Conservation (phyloP, 2,329 filamentous ascomycete species). For the Diplodia sapinea region DNA sequence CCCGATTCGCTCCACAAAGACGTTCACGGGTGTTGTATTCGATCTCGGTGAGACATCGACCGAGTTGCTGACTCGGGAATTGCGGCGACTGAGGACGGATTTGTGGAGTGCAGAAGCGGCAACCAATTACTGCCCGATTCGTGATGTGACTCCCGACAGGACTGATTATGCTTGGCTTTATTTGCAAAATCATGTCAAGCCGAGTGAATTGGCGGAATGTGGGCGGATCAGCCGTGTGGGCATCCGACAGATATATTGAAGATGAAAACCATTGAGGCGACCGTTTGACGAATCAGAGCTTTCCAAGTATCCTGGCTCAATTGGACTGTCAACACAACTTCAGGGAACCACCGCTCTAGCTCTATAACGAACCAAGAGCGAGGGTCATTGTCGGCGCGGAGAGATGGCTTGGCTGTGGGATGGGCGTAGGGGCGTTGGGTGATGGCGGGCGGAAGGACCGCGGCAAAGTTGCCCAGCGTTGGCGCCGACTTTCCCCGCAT, state of each 20-base stretch:
- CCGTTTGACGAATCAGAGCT: too few relatives aligned
- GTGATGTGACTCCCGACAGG: too few relatives aligned
- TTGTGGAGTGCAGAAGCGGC: too few relatives aligned
- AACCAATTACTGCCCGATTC: too few relatives aligned
- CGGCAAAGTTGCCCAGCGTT: conserved; percentile 22
- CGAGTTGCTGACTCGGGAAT: conserved; percentile 14
- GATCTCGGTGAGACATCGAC: conserved; percentile 14
- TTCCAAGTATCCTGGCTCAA: too few relatives aligned
- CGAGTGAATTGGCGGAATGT: background rate
- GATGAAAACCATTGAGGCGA: background rate
- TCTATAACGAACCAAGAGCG: too few relatives aligned
- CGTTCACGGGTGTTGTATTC: background rate
- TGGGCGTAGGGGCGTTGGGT: background rate
- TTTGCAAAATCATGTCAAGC: background rate
- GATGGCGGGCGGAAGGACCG: conserved; percentile 9
- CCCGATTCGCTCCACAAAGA: background rate
- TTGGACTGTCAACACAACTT: too few relatives aligned
- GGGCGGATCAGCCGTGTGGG: background rate
- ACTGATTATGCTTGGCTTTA: too few relatives aligned
- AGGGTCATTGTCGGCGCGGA: too few relatives aligned
- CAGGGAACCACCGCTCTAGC: too few relatives aligned
- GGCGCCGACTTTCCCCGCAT: conserved; percentile 28
- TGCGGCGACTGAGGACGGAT: background rate
- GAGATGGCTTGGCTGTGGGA: too few relatives aligned
- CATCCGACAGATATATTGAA: background rate